A percentile compares a stretch with the other conserved stretches of the same genome.
phyloP scores from a whole-genome alignment of 192 early-diverging fungal species.

The Coemansia pectinata region DNA sequence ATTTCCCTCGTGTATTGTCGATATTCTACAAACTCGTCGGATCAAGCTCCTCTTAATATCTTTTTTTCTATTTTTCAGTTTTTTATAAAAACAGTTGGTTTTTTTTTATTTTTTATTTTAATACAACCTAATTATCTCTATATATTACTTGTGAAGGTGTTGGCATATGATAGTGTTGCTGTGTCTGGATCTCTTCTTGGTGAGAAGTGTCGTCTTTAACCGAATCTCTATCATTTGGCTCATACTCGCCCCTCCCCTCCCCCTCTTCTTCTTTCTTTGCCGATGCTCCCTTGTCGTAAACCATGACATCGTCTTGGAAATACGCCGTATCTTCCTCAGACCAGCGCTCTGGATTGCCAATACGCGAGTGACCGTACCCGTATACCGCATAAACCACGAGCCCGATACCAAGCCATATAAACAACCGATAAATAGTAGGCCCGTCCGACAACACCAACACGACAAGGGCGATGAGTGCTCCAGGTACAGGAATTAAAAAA shows the following conservation, averaged over 20 bases:
- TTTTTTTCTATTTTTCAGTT: conserved; percentile 5
- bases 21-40: conserved; percentile 53
- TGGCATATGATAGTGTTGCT: not conserved
- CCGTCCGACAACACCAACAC: conserved; percentile 68
- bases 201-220: no score
- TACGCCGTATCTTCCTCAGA: conserved; percentile 45
- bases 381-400: conserved; percentile 73
- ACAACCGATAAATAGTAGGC: conserved; percentile 69
- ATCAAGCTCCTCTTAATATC: not conserved
- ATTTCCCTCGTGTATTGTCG: conserved; percentile 40
- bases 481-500: conserved; percentile 65
- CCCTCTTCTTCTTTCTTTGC: not conserved
- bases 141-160: not conserved
- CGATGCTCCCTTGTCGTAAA: conserved; percentile 9
- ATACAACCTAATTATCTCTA: not conserved
- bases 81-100: no score
- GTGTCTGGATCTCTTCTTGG: not conserved
- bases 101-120: not conserved
- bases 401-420: conserved; percentile 79
- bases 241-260: not conserved
- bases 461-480: conserved; percentile 60
- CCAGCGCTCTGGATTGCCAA: conserved; percentile 61
- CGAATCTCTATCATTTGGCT: not conserved
- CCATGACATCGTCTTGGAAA: conserved; percentile 27
- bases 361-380: conserved; percentile 64